phyloP scores from a whole-genome alignment of 768 basidiomycete species.

The Suillus weaverae region DNA sequence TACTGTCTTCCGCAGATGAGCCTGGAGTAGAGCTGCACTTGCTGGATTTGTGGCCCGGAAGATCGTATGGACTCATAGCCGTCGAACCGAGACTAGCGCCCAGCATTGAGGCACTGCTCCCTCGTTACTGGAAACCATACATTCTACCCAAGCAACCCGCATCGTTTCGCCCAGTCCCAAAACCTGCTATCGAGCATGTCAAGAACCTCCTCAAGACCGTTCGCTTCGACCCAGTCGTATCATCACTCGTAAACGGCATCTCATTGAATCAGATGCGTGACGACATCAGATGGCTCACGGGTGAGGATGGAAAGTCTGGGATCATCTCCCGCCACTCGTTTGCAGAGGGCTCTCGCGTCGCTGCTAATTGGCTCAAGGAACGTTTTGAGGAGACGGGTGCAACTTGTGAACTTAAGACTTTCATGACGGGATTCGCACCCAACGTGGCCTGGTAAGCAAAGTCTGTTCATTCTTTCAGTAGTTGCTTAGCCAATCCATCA shows the following conservation, averaged over 20 bases:
- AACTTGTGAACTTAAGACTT: conserved; percentile 62
- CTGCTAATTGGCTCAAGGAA: conserved; percentile 74
- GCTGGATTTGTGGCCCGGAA: conserved; percentile 43
- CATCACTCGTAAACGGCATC: conserved; percentile 67
- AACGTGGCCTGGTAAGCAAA: conserved; percentile 78
- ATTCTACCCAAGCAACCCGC: conserved; percentile 54
- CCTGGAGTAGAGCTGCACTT: conserved; percentile 8
- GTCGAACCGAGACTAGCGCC: conserved; percentile 41
- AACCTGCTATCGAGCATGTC: conserved; percentile 53
- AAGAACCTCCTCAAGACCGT: conserved; percentile 55
- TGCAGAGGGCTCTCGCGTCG: conserved; percentile 58
- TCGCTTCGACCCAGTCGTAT: conserved; percentile 68
- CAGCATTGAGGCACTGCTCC: conserved; percentile 62
- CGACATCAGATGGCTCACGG: conserved; percentile 82
- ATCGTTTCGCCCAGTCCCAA: conserved; percentile 55
- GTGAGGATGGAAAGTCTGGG: conserved; percentile 72
- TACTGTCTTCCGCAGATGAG: conserved; percentile 13
- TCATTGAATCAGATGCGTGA: conserved; percentile 63
- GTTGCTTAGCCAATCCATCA: conserved; percentile 23
- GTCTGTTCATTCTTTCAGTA: background rate
- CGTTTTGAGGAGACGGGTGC: conserved; percentile 77
- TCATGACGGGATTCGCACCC: conserved; percentile 75
- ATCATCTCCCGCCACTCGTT: conserved; percentile 86
- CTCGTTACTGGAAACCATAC: conserved; percentile 70
- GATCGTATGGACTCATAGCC: conserved; percentile 50